Percentiles rank a stretch among this genome's conserved stretches.
These are phyloP conservation scores for Wakefieldia striispora DNA, from an alignment of 768 basidiomycete genomes.

Conservation along the genomic window DNA sequence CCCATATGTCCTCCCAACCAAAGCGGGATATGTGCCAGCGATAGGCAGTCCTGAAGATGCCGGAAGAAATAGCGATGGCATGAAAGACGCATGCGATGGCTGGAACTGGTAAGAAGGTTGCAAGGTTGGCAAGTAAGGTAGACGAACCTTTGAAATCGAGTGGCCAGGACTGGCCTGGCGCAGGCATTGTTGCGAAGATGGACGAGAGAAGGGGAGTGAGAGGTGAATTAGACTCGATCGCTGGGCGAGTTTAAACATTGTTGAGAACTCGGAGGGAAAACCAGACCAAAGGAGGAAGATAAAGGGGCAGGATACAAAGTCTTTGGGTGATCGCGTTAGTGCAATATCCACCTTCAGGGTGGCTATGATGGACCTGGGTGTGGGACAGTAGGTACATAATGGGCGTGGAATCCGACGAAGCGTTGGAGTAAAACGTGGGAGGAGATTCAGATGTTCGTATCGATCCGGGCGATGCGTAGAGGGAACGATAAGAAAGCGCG, in stretches of 20 bases:
- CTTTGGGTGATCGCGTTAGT: no score
- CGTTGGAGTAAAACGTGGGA: background rate
- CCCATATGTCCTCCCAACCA: conserved; percentile 18
- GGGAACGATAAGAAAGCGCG: conserved; percentile 21
- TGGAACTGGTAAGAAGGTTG: background rate
- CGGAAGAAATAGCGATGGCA: conserved; percentile 7
- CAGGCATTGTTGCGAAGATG: conserved; percentile 8
- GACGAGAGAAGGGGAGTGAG: background rate
- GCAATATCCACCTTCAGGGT: background rate
- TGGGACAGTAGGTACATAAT: background rate
- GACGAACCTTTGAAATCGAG: conserved; percentile 13
- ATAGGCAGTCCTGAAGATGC: conserved; percentile 13
- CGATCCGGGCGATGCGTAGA: conserved; percentile 21
- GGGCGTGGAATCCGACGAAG: background rate
- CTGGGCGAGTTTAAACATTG: background rate
- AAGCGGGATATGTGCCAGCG: conserved; percentile 15
- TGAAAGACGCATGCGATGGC: conserved; percentile 9
- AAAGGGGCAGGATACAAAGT: no score
- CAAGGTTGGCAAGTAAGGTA: background rate
- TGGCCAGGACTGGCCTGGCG: conserved; percentile 15
- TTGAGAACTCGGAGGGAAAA: no score
- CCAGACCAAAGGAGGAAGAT: no score
- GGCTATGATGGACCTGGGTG: no score
- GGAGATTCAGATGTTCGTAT: conserved; percentile 13
- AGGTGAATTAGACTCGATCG: background rate